Evolutionary conservation across 257 asterid genomes (phyloP).

Genomic region (Scutellaria galericulata): DNA sequence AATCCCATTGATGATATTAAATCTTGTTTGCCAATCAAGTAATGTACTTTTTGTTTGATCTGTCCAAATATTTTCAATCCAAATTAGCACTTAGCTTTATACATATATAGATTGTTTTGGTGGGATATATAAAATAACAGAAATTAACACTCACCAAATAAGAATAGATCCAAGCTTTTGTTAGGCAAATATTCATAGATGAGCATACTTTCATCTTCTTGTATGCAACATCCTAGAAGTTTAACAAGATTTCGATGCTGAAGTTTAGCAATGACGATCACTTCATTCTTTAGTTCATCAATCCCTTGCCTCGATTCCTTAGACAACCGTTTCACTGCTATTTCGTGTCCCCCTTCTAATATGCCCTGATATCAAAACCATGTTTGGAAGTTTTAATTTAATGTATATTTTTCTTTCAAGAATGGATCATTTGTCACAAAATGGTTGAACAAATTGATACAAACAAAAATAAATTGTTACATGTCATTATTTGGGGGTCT

Average conservation of each 20-base stretch:
- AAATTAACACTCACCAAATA: slow-evolving; percentile 30
- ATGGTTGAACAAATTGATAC: no score
- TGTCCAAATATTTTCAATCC: not conserved
- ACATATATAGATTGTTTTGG: not conserved
- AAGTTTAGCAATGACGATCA: slow-evolving; percentile 40
- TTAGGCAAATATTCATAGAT: slow-evolving; percentile 37
- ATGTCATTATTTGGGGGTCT: no score
- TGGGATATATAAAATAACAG: not conserved
- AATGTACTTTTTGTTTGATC: slow-evolving; percentile 25
- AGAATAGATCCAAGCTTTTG: slow-evolving; percentile 29
- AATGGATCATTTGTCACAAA: no score
- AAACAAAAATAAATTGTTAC: no score
- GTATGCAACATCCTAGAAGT: slow-evolving; percentile 43
- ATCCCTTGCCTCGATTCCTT: slow-evolving; percentile 36
- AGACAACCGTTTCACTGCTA: slow-evolving; percentile 38
- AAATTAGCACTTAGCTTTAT: not conserved
- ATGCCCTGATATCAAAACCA: slow-evolving; percentile 22
- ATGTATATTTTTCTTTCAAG: no score
- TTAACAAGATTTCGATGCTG: slow-evolving; percentile 47
- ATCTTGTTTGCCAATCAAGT: slow-evolving; percentile 37
- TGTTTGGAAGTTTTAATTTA: no score
- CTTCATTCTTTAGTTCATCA: slow-evolving; percentile 37
- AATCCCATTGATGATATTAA: slow-evolving; percentile 33
- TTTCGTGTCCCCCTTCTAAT: slow-evolving; percentile 42
- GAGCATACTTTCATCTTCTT: slow-evolving; percentile 33